Conservation (phyloP, 306 rosid species). For the Carpinus viminea region DNA sequence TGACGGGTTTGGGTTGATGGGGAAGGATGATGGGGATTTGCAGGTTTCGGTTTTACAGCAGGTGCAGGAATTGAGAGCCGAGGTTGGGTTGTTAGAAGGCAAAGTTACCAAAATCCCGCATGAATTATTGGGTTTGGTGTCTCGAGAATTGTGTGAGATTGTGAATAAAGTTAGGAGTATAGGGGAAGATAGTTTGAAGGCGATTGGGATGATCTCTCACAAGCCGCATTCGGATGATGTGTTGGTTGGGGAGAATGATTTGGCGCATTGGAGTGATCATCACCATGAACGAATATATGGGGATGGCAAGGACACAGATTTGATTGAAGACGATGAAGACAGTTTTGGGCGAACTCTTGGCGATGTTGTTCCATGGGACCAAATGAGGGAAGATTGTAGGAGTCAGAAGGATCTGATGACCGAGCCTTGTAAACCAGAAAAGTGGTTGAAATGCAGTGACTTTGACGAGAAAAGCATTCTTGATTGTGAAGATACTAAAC, state of each 20-base stretch:
- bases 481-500: slow-evolving; percentile 89
- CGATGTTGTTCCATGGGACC: slow-evolving; percentile 94
- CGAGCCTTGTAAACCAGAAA: slow-evolving; percentile 85
- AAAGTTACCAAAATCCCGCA: slow-evolving; percentile 59
- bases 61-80: slow-evolving; percentile 81
- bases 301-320: slow-evolving; percentile 80
- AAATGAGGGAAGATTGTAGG: slow-evolving; percentile 76
- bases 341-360: slow-evolving; percentile 84
- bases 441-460: slow-evolving; percentile 92
- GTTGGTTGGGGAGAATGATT: slow-evolving; percentile 86
- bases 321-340: slow-evolving; percentile 94
- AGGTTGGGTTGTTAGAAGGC: slow-evolving; percentile 78
- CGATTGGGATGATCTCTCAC: slow-evolving; percentile 59
- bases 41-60: slow-evolving; percentile 82
- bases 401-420: slow-evolving; percentile 68
- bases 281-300: slow-evolving; percentile 80
- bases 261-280: slow-evolving; percentile 90
- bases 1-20: slow-evolving; percentile 75
- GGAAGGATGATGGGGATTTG: slow-evolving; percentile 86
- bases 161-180: slow-evolving; percentile 70
- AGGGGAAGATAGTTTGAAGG: slow-evolving; percentile 65
- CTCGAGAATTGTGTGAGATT: slow-evolving; percentile 73
- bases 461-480: slow-evolving; percentile 91
- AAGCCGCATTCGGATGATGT: slow-evolving; percentile 73
- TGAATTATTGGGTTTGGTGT: slow-evolving; percentile 73